Evolutionary conservation across 2,329 filamentous ascomycete genomes (phyloP).

Genomic region (Trichoderma citrinoviride): DNA sequence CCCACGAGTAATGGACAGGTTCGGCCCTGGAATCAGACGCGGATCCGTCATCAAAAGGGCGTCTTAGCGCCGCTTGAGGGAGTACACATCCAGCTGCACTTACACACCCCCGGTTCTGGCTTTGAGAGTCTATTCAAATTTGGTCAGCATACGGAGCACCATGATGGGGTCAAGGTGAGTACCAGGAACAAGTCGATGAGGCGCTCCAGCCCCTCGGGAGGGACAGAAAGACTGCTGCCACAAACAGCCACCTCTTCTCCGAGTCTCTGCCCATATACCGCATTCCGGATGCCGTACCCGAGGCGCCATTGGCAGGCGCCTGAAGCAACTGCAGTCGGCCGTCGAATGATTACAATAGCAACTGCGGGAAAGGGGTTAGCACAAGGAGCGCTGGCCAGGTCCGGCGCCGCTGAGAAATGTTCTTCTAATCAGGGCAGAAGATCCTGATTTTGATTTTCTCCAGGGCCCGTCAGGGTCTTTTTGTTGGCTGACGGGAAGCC

Average conservation of each 20-base stretch:
- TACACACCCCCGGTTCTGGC: neutral
- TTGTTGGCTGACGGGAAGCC: slow-evolving; percentile 12
- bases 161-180: neutral
- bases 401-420: neutral
- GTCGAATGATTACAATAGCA: neutral
- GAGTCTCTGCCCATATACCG: too few relatives aligned
- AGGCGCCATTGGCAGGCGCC: neutral
- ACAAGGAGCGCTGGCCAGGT: neutral
- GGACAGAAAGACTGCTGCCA: neutral
- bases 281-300: neutral
- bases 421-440: neutral
- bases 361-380: neutral
- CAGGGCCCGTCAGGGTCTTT: neutral
- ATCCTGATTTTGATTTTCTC: slow-evolving; percentile 10
- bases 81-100: neutral
- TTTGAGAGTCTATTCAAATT: neutral
- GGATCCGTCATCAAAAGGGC: neutral
- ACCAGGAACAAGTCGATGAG: neutral
- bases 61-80: neutral
- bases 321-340: neutral
- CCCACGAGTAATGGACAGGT: slow-evolving; percentile 1
- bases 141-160: neutral
- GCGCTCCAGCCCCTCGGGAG: neutral
- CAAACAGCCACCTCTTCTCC: neutral
- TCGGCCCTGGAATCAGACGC: neutral